phyloP scores from a whole-genome alignment of 257 asterid species.

The Solanum neorickii region DNA sequence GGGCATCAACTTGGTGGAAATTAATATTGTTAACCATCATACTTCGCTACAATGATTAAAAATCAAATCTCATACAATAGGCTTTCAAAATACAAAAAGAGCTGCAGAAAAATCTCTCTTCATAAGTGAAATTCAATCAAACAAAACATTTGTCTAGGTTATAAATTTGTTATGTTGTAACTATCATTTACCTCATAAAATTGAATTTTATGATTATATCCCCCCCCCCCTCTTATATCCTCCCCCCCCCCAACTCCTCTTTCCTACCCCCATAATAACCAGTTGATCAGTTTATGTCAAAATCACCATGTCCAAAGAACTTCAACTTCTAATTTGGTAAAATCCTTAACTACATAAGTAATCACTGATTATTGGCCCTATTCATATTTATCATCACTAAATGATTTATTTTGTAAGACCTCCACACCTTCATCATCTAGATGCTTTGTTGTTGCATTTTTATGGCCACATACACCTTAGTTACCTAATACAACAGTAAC shows the following conservation, averaged over 20 bases:
- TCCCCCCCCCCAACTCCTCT: too few species aligned
- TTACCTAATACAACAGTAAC: too few species aligned
- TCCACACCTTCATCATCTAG: too few species aligned
- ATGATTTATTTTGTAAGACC: too few species aligned
- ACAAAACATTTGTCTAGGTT: neutral
- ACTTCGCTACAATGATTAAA: neutral
- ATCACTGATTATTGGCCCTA: too few species aligned
- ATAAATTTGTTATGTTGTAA: neutral
- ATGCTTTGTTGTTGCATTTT: conserved; percentile 66
- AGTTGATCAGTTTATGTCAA: neutral
- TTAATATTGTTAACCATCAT: neutral
- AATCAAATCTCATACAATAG: neutral
- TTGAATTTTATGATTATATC: neutral
- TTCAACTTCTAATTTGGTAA: neutral
- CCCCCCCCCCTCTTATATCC: too few species aligned
- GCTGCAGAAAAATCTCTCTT: neutral
- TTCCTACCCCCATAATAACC: neutral
- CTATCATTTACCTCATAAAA: neutral
- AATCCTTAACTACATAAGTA: neutral
- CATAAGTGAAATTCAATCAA: neutral
- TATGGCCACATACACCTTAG: conserved; percentile 59
- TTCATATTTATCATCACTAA: too few species aligned
- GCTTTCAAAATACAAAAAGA: neutral
- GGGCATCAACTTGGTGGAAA: too few species aligned
- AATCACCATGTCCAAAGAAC: neutral